These are phyloP conservation scores for Fagus sylvatica DNA, from an alignment of 306 rosid species.

Conservation along the genomic window DNA sequence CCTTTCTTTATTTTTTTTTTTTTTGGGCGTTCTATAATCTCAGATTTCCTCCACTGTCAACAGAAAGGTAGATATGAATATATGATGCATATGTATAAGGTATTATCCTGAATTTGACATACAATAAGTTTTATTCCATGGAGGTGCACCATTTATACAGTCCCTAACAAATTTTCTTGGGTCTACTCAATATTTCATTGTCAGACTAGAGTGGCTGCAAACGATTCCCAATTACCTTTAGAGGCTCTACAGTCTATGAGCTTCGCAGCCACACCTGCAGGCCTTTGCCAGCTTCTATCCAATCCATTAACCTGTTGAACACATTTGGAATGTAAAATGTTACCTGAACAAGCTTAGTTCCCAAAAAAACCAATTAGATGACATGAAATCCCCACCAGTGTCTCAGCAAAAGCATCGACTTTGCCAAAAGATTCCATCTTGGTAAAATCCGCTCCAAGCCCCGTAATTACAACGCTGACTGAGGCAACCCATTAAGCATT, in stretches of 20 bases:
- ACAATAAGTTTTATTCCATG: too few relatives aligned
- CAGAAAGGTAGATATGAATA: too few relatives aligned
- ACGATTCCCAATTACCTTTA: conserved; percentile 47
- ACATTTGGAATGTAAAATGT: not conserved
- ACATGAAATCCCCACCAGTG: conserved; percentile 50
- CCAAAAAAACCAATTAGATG: not conserved
- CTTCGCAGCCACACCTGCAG: conserved; percentile 88
- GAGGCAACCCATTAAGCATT: conserved; percentile 17
- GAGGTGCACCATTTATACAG: too few relatives aligned
- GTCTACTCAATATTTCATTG: not conserved
- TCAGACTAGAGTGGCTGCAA: conserved; percentile 3
- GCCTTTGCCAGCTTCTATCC: conserved; percentile 93
- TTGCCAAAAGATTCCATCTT: conserved; percentile 94
- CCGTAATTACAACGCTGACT: conserved; percentile 84
- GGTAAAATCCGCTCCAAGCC: conserved; percentile 89
- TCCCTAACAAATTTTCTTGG: too few relatives aligned
- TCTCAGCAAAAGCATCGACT: conserved; percentile 93
- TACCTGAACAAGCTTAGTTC: not conserved
- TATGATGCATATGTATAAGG: too few relatives aligned
- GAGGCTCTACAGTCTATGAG: conserved; percentile 63
- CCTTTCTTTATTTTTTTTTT: too few relatives aligned
- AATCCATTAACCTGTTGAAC: conserved; percentile 75
- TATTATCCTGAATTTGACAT: too few relatives aligned
- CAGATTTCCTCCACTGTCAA: too few relatives aligned
- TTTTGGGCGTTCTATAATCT: too few relatives aligned